Base-by-base conservation (phyloP, 441 rosid species). In the Kokia cookei region DNA sequence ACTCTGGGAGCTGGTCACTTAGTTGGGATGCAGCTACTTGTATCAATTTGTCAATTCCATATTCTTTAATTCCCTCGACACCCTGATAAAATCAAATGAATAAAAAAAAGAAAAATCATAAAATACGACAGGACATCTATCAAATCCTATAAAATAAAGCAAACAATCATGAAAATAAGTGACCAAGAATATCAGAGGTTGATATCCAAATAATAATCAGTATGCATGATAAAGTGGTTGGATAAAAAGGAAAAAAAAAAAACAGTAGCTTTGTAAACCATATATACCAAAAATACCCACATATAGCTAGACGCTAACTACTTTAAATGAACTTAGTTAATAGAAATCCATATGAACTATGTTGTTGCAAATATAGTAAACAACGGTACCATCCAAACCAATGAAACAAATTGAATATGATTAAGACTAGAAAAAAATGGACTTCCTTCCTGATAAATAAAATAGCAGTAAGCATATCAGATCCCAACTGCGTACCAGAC, bases 1-100 rank as follows among this genome's bases (percentile, higher is more conserved):
- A 91, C 76, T 88, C 99, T 22, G 97, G 99, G 77, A 94, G 96
- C 77, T 91, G 92, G 84, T 92, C 99, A 26, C 92, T 90, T 47
- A 94, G 96, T 78, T 91, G 97, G 63, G 94, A 88, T 8, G 97
- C 94, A 35, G 97, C 97, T 47, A 88, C 84, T 81, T 89, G 90
- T 66, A 92, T 82, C 87, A 94, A 78, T 78, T 87, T 87, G 80
- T 86, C 97, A 8, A 94, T 90, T 66, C 99, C 97, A 65, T 92
- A 94, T 22, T 85, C 85, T 79, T 81, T 82, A 54, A 92, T 88
- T 71, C 96, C 97, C 80, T 94, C 97, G 68, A 84, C 80, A 37
- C 93, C 97, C 99, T 94, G 88, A 76, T 70, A 42, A 69, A 45
- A 78, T 42, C 65, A 75, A 64, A 76, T 15, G 40, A 54, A 57